Conservation (phyloP, 2,329 filamentous ascomycete species). For the Chrysoporthe cubensis region DNA sequence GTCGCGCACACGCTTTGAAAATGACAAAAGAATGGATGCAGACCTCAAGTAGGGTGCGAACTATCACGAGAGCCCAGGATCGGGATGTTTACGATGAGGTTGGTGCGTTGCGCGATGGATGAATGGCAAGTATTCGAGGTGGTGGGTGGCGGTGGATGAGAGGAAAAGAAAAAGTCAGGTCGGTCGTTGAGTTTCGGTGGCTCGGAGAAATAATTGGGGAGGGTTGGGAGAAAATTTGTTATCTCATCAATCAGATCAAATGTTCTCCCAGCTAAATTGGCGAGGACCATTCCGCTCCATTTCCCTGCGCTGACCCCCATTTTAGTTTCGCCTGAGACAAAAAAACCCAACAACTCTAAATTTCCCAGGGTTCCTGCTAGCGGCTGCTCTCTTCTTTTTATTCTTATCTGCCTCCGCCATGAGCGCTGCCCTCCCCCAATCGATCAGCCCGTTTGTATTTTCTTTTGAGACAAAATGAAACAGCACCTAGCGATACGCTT, state of each 20-base stretch:
- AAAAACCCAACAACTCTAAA: conserved; percentile 6
- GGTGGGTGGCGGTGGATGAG: background rate
- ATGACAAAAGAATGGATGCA: background rate
- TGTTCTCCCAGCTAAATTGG: conserved; percentile 8
- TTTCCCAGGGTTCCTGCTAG: background rate
- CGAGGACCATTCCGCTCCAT: conserved; percentile 5
- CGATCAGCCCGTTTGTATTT: background rate
- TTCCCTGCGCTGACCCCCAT: background rate
- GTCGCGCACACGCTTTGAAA: background rate
- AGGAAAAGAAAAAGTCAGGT: background rate
- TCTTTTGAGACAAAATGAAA: background rate
- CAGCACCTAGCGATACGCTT: background rate
- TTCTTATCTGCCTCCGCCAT: background rate
- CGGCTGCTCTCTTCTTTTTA: background rate
- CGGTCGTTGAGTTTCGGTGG: conserved; percentile 1
- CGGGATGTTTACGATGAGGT: background rate
- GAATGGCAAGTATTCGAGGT: background rate
- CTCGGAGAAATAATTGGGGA: conserved; percentile 17
- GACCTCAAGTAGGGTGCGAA: background rate
- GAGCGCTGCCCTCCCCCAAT: background rate
- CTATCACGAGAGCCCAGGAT: background rate
- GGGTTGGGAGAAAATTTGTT: conserved; percentile 14
- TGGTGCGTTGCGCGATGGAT: background rate
- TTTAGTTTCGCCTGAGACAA: conserved; percentile 20
- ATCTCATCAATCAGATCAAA: conserved; percentile 9